phyloP scores from a whole-genome alignment of 1,284 basidiomycete species.

The Moesziomyces parantarcticus region DNA sequence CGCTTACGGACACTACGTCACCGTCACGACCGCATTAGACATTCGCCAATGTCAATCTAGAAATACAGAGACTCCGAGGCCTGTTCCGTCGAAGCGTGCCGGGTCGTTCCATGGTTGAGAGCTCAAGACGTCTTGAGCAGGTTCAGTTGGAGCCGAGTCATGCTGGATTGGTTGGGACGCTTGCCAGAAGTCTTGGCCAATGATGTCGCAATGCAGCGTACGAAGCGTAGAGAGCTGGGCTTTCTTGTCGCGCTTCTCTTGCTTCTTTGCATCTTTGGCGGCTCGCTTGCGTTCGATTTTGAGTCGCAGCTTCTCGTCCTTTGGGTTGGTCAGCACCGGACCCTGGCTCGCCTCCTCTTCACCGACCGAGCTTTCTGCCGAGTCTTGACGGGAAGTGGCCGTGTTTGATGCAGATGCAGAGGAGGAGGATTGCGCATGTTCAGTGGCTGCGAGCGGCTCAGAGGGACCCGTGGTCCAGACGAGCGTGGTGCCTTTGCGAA shows the following conservation, averaged over 20 bases:
- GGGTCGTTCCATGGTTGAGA: conserved; percentile 31
- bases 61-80: conserved; percentile 36
- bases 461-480: conserved; percentile 71
- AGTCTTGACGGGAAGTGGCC: neutral
- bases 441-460: neutral
- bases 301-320: conserved; percentile 30
- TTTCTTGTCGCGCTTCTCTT: conserved; percentile 39
- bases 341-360: neutral
- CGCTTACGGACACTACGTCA: neutral
- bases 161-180: neutral
- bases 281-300: conserved; percentile 22
- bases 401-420: neutral
- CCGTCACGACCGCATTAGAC: neutral
- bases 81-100: conserved; percentile 19
- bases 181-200: conserved; percentile 60
- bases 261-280: conserved; percentile 28
- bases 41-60: conserved; percentile 16
- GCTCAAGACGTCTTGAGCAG: conserved; percentile 29
- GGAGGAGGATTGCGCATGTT: neutral
- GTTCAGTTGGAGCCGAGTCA: neutral
- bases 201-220: conserved; percentile 66
- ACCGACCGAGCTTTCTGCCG: neutral
- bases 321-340: conserved; percentile 22
- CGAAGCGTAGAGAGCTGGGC: conserved; percentile 36
- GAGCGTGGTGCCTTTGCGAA: conserved; percentile 85